Percentiles rank a stretch among this genome's conserved stretches.
These are phyloP conservation scores for Colletotrichum liaoningense DNA, from an alignment of 2,329 filamentous ascomycete genomes.

Conservation along the genomic window DNA sequence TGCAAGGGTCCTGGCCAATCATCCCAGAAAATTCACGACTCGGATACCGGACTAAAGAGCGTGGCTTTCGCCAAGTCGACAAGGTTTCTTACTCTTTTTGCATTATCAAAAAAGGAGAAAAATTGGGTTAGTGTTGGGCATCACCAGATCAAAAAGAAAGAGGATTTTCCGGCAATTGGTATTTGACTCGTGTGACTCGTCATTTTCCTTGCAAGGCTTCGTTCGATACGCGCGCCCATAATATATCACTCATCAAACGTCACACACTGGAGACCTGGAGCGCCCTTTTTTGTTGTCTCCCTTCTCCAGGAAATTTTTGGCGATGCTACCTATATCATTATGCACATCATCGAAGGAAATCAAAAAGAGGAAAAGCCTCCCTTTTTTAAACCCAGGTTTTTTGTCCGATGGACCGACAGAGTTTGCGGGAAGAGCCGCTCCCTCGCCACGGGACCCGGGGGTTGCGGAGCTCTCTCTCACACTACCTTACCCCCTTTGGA, in stretches of 20 bases:
- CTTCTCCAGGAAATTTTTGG: background rate
- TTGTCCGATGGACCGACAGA: background rate
- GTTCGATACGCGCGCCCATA: background rate
- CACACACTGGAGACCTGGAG: background rate
- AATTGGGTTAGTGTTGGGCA: background rate
- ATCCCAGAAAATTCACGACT: background rate
- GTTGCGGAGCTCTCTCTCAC: background rate
- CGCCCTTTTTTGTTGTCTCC: background rate
- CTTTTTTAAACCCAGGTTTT: too few species aligned
- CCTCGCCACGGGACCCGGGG: background rate
- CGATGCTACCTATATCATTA: background rate
- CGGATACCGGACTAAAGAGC: background rate
- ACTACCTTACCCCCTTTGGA: too few species aligned
- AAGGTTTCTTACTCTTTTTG: background rate
- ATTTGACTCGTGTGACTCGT: background rate
- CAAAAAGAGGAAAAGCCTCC: background rate
- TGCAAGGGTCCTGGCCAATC: constrained; percentile 4
- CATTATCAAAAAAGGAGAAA: background rate
- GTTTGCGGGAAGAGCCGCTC: background rate
- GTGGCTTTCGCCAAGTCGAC: background rate
- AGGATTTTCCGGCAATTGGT: background rate
- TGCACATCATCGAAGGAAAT: background rate
- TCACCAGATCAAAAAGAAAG: background rate
- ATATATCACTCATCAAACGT: background rate
- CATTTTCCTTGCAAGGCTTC: background rate